phyloP scores from a whole-genome alignment of 2,329 filamentous ascomycete genomes.

The Microdochium trichocladiopsis region DNA sequence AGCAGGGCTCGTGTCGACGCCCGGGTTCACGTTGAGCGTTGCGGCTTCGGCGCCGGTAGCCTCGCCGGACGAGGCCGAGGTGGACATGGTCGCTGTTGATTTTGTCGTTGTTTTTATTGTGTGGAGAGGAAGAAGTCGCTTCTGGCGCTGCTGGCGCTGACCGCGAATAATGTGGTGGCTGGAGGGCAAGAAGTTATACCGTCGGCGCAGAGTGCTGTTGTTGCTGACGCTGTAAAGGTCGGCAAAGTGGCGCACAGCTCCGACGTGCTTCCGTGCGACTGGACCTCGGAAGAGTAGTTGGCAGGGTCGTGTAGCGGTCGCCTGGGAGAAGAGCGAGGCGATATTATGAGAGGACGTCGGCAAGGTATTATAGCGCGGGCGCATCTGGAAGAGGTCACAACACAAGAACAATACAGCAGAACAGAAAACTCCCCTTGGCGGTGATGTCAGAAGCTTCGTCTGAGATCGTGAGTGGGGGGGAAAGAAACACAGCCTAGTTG shows the following conservation, averaged over 20 bases:
- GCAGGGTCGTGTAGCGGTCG: neutral
- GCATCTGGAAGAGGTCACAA: neutral
- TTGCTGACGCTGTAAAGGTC: neutral
- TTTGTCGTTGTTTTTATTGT: neutral
- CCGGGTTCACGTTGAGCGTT: neutral
- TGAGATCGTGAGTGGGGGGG: no score
- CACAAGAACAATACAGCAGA: neutral
- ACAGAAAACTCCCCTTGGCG: neutral
- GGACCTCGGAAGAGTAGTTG: neutral
- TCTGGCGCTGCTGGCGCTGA: neutral
- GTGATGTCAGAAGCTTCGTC: neutral
- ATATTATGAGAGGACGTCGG: no score
- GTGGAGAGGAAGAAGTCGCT: neutral
- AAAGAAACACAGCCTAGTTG: neutral
- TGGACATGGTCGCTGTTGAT: neutral
- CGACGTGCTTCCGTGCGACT: neutral
- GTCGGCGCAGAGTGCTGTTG: no score
- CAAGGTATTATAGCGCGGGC: no score
- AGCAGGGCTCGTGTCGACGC: neutral
- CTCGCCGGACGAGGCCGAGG: neutral
- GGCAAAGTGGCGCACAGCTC: neutral
- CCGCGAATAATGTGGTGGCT: neutral
- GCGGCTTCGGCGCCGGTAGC: neutral
- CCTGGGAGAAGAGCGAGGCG: neutral
- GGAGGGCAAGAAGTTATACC: no score